Conservation (phyloP, 2,329 filamentous ascomycete species). For the Colletotrichum euphorbiae region DNA sequence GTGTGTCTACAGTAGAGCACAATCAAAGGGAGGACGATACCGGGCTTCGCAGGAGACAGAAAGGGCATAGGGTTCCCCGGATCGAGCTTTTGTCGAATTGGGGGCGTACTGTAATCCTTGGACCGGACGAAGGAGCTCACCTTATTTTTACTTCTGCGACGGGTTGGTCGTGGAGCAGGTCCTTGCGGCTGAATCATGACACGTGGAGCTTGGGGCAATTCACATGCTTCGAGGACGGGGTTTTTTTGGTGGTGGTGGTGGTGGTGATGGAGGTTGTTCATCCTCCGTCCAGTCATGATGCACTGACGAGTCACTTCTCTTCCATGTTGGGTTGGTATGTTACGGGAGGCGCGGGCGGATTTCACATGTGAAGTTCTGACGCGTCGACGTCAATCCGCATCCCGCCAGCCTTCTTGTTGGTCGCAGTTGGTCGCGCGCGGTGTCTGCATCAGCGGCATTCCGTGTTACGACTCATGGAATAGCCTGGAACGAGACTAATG, state of each 20-base stretch:
- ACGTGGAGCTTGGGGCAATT: conserved; percentile 20
- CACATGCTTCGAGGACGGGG: conserved; percentile 3
- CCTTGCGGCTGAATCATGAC: conserved; percentile 22
- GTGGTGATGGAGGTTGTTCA: background rate
- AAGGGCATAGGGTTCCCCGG: conserved; percentile 10
- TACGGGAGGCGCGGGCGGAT: background rate
- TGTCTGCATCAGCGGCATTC: background rate
- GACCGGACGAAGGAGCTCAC: conserved; percentile 10
- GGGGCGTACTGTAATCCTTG: background rate
- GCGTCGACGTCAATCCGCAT: conserved; percentile 8
- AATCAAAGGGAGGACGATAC: background rate
- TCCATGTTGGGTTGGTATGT: no score
- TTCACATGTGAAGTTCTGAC: conserved; percentile 13
- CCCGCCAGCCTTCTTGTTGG: background rate
- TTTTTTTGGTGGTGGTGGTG: background rate
- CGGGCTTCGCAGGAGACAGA: background rate
- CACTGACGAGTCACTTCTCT: background rate
- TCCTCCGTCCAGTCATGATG: background rate
- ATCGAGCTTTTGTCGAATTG: background rate
- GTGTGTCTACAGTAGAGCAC: background rate
- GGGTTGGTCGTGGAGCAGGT: conserved; percentile 1
- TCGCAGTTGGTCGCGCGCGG: background rate
- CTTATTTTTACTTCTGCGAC: conserved; percentile 7
- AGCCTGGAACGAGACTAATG: background rate
- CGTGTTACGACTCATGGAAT: conserved; percentile 1